Conservation (phyloP, 345 rosid genomes). For the Brassica nigra region DNA sequence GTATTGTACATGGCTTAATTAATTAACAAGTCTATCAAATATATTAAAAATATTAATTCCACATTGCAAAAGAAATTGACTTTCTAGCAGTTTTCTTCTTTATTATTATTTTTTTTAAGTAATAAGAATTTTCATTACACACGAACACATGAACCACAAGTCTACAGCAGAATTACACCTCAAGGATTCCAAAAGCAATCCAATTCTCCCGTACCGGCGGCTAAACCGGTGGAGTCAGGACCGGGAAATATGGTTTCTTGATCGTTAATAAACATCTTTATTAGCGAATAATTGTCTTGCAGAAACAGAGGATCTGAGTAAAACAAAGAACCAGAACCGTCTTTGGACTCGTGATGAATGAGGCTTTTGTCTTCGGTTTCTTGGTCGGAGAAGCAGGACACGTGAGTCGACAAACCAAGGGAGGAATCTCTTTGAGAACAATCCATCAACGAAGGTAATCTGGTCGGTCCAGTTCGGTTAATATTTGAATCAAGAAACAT, state of each 20-base stretch:
- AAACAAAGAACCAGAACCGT: constrained; percentile 42
- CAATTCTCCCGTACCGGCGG: constrained; percentile 42
- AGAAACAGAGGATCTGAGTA: constrained; percentile 49
- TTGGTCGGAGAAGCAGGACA: constrained; percentile 91
- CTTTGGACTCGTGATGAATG: constrained; percentile 40
- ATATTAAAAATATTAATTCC: constrained; percentile 8
- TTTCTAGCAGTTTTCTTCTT: not conserved
- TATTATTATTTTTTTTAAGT: constrained; percentile 16
- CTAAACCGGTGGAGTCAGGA: constrained; percentile 33
- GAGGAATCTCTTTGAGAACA: constrained; percentile 42
- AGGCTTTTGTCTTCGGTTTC: constrained; percentile 42
- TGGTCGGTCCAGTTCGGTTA: constrained; percentile 33
- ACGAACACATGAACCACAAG: constrained; percentile 20
- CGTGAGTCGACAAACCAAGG: constrained; percentile 48
- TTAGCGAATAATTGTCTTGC: constrained; percentile 55
- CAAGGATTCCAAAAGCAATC: constrained; percentile 58
- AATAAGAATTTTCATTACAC: constrained; percentile 18
- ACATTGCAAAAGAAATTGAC: constrained; percentile 24
- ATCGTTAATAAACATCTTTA: constrained; percentile 53
- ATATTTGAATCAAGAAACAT: constrained; percentile 37
- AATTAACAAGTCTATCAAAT: not conserved
- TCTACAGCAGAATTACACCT: constrained; percentile 30
- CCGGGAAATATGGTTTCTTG: constrained; percentile 36
- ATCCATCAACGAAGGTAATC: constrained; percentile 68
- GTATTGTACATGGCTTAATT: not conserved